Evolutionary conservation across 1,139 yeast genomes (phyloP), one percentile per base, ranked within the genome.

Genomic region (Candida sp.): DNA sequence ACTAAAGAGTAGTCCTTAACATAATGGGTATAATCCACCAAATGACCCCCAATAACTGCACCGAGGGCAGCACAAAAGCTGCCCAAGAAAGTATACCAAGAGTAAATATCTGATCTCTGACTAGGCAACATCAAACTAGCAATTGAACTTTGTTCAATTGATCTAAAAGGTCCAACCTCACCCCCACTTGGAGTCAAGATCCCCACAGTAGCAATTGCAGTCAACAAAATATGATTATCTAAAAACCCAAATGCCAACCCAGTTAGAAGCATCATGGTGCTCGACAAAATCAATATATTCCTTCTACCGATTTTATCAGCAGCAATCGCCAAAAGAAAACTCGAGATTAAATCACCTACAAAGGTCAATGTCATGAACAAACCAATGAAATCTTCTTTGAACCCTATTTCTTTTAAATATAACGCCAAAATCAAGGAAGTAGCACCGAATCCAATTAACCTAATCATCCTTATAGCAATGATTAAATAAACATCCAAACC

Each of bases 91-190:
- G 66, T 64, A 47, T 71, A 70, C 75, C 76, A 71, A 3, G 74
- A 65, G 49, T 66, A 72, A 27, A 68, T 58, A 51, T 72, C 77
- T 0, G 75, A 66, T 42, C 75, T 53, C 22, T 66, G 55, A 6
- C 55, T 53, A 9, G 55, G 48, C 4, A 57, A 53, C 2, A 62
- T 61, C 48, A 70, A 56, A 9, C 69, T 60, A 0, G 75, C 74
- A 35, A 71, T 61, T 1, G 70, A 50, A 35, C 71, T 58, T 43
- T 70, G 75, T 48, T 72, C 77, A 21, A 70, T 60, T 3, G 74
- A 63, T 43, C 75, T 56, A 49, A 70, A 71, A 0, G 75, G 70
- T 0, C 76, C 75, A 12, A 70, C 75, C 47, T 72, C 77, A 2
- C 70, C 73, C 1, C 77, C 77, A 25, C 67, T 61, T 4, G 75